Percentiles rank a stretch among this genome's conserved stretches.
These are phyloP conservation scores for Fusarium haematococcum DNA, from an alignment of 2,329 filamentous ascomycete species.

Conservation along the genomic window DNA sequence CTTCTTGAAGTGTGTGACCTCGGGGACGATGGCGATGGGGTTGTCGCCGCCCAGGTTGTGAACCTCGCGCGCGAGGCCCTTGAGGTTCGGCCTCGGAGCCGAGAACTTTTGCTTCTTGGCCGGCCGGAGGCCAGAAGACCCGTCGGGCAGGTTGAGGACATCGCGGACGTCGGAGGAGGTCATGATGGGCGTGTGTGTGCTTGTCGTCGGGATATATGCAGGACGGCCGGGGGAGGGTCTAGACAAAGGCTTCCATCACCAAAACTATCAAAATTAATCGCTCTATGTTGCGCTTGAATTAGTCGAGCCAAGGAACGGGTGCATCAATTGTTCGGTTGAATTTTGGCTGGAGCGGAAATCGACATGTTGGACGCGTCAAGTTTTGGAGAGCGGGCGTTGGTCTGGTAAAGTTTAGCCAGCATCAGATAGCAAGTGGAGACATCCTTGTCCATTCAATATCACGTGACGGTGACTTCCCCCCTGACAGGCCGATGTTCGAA, in stretches of 20 bases:
- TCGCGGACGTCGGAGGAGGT: slow-evolving; percentile 86
- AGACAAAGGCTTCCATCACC: slow-evolving; percentile 39
- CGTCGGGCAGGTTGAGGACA: slow-evolving; percentile 82
- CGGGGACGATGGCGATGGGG: slow-evolving; percentile 74
- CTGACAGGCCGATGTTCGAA: slow-evolving; percentile 57
- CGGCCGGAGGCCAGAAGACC: slow-evolving; percentile 63
- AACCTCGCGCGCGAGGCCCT: slow-evolving; percentile 74
- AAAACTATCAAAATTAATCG: slow-evolving; percentile 25
- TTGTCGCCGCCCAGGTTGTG: slow-evolving; percentile 75
- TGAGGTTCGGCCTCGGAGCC: slow-evolving; percentile 69
- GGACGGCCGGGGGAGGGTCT: slow-evolving; percentile 5
- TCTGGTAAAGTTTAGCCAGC: slow-evolving; percentile 23
- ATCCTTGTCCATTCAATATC: slow-evolving; percentile 35
- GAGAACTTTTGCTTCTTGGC: slow-evolving; percentile 81
- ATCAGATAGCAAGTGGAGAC: not conserved
- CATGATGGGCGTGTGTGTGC: slow-evolving; percentile 60
- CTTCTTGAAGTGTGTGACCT: slow-evolving; percentile 70
- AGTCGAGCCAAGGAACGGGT: not conserved
- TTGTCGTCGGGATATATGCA: slow-evolving; percentile 17
- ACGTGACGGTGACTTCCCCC: slow-evolving; percentile 52
- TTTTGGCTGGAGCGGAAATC: slow-evolving; percentile 12
- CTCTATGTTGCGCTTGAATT: not conserved
- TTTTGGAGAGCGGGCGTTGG: slow-evolving; percentile 10
- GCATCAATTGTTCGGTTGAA: slow-evolving; percentile 7
- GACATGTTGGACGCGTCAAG: slow-evolving; percentile 31